Evolutionary conservation across 352 stramenopile species (phyloP).

Genomic region (Phytophthora brassicae): DNA sequence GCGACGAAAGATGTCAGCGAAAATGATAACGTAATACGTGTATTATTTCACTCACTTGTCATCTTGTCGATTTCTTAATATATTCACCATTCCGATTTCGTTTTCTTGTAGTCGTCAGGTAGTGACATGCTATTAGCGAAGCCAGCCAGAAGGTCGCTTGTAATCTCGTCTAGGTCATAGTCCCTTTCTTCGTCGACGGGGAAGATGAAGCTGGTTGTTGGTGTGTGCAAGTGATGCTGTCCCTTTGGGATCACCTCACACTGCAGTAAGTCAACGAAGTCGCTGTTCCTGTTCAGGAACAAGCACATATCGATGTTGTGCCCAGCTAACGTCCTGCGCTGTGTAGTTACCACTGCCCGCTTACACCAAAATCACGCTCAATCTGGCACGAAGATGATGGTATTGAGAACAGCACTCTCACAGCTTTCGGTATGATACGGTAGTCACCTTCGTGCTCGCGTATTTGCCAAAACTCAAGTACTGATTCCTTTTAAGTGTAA

Average conservation of each 20-base stretch:
- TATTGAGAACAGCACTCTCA: constrained; percentile 8
- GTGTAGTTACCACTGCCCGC: constrained; percentile 4
- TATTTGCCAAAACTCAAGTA: constrained; percentile 17
- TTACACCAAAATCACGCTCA: constrained; percentile 21
- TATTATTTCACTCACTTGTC: too few relatives aligned
- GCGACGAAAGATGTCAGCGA: too few relatives aligned
- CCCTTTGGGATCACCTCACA: constrained; percentile 19
- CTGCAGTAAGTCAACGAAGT: constrained; percentile 19
- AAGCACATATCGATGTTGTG: too few relatives aligned
- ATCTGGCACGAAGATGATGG: constrained; percentile 11
- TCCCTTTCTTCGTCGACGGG: not conserved
- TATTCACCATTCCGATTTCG: too few relatives aligned
- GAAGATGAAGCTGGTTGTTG: constrained; percentile 1
- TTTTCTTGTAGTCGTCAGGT: too few relatives aligned
- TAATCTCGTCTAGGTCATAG: not conserved
- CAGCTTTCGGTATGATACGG: constrained; percentile 18
- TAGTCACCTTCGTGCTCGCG: constrained; percentile 6
- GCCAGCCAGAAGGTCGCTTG: not conserved
- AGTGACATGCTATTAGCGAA: not conserved
- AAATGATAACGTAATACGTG: too few relatives aligned
- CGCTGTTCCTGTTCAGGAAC: constrained; percentile 16
- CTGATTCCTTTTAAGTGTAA: constrained; percentile 6
- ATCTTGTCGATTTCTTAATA: too few relatives aligned
- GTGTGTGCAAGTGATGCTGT: constrained; percentile 6
- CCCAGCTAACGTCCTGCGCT: constrained; percentile 7